These are phyloP conservation scores for Penicillium sp. DNA, from an alignment of 2,329 filamentous ascomycete genomes.

Conservation along the genomic window DNA sequence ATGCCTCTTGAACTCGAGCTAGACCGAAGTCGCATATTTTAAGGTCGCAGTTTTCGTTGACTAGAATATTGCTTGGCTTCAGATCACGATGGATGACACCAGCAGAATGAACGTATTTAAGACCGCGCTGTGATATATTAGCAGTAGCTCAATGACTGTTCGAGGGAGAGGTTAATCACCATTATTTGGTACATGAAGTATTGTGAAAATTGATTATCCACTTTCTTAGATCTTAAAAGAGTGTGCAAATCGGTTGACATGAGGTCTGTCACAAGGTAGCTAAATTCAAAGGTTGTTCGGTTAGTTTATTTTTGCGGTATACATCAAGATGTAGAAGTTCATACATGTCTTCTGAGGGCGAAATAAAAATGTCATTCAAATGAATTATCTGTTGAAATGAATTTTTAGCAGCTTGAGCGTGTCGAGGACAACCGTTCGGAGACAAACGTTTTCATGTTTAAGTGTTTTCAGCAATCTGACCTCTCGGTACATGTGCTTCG, in stretches of 20 bases:
- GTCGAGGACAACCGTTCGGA: background rate
- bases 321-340: background rate
- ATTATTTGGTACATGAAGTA: constrained; percentile 99
- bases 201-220: constrained; percentile 99
- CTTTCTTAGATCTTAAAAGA: constrained; percentile 85
- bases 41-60: constrained; percentile 99
- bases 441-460: constrained; percentile 85
- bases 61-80: constrained; percentile 97
- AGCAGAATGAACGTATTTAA: constrained; percentile 98
- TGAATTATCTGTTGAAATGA: constrained; percentile 74
- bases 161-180: constrained; percentile 56
- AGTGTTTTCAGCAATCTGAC: constrained; percentile 95
- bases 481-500: constrained; percentile 95
- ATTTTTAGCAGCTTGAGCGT: constrained; percentile 18
- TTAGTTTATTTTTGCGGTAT: constrained; percentile 1
- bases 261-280: constrained; percentile 97
- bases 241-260: constrained; percentile 95
- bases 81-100: constrained; percentile 96
- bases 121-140: constrained; percentile 65
- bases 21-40: constrained; percentile 99
- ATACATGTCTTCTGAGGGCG: constrained; percentile 96
- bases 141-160: constrained; percentile 3
- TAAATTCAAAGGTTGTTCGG: constrained; percentile 37
- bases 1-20: constrained; percentile 93
- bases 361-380: constrained; percentile 98